Evolutionary conservation across 2,329 filamentous ascomycete genomes (phyloP).

Genomic region (Waltergamsia citrina): DNA sequence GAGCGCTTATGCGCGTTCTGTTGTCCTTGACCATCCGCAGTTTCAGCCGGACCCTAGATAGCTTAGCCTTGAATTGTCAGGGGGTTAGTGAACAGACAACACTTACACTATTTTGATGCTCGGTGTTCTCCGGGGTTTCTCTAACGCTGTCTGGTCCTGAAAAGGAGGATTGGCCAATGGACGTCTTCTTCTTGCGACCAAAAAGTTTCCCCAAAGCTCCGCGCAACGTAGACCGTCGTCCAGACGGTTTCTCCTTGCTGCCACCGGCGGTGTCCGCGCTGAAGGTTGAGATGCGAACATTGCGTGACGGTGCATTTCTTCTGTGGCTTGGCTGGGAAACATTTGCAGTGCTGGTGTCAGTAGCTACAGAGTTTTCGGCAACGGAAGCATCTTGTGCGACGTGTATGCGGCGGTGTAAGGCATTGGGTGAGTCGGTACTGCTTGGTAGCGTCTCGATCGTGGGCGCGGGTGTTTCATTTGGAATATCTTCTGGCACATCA

Average conservation of each 20-base stretch:
- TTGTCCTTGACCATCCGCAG: too few species aligned
- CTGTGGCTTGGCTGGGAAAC: not conserved
- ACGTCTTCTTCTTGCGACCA: slow-evolving; percentile 46
- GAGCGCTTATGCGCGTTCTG: slow-evolving; percentile 39
- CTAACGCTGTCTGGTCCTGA: not conserved
- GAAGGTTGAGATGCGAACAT: slow-evolving; percentile 35
- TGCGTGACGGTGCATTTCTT: slow-evolving; percentile 22
- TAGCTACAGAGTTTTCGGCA: not conserved
- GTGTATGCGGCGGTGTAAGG: not conserved
- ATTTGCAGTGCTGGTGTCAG: not conserved
- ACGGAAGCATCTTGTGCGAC: not conserved
- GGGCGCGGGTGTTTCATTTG: not conserved
- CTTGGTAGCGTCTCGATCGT: not conserved
- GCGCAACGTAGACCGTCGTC: slow-evolving; percentile 50
- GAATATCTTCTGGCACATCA: too few species aligned
- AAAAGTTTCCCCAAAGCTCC: slow-evolving; percentile 48
- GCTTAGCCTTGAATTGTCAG: too few species aligned
- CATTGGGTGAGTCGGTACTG: not conserved
- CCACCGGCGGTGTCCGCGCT: slow-evolving; percentile 21
- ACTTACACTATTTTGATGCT: too few species aligned
- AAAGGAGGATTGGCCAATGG: not conserved
- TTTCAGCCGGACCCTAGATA: too few species aligned
- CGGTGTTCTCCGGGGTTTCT: not conserved
- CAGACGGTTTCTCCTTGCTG: slow-evolving; percentile 24
- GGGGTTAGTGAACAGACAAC: too few species aligned